Evolutionary conservation across 345 rosid species (phyloP).

Genomic region (Pistacia integerrima): DNA sequence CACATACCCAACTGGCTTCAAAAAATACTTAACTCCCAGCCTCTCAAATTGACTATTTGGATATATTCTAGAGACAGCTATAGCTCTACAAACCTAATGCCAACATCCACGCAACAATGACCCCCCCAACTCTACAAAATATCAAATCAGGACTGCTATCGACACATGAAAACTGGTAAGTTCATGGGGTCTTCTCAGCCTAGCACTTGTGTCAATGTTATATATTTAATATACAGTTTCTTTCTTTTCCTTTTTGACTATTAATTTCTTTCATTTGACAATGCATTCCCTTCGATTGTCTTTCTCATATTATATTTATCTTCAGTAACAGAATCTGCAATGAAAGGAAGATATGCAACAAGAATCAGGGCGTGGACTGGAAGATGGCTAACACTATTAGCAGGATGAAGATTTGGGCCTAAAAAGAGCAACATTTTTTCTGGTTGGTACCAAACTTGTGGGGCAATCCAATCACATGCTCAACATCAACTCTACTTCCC

Average conservation of each 20-base stretch:
- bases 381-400: background rate
- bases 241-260: background rate
- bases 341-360: background rate
- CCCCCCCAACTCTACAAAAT: background rate
- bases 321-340: background rate
- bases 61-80: background rate
- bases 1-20: background rate
- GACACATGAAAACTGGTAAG: slow-evolving; percentile 28
- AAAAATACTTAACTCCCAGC: background rate
- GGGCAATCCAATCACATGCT: slow-evolving; percentile 16
- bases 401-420: background rate
- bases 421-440: background rate
- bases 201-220: slow-evolving; percentile 35
- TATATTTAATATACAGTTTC: background rate
- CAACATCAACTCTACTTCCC: background rate
- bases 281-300: slow-evolving; percentile 25
- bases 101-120: slow-evolving; percentile 2
- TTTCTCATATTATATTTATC: background rate
- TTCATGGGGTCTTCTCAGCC: slow-evolving; percentile 47
- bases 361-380: background rate
- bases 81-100: slow-evolving; percentile 4
- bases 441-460: slow-evolving; percentile 12
- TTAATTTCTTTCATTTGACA: background rate
- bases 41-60: slow-evolving; percentile 21
- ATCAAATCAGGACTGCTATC: slow-evolving; percentile 18